Conservation (phyloP, 2,329 filamentous ascomycete genomes). For the Aspergillus sp. region DNA sequence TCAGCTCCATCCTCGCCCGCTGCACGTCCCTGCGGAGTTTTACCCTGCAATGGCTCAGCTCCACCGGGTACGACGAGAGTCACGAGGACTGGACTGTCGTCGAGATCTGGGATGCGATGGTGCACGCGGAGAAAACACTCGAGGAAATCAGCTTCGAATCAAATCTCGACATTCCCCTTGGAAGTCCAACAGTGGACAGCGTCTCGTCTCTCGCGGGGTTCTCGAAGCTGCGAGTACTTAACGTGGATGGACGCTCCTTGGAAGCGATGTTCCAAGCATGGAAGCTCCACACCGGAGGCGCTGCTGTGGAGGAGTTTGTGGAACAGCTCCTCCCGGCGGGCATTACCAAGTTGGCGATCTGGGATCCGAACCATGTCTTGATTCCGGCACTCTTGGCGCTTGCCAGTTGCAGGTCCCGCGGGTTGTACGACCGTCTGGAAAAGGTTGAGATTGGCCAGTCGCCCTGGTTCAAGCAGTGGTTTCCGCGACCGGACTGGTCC, state of each 20-base stretch:
- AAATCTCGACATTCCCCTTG: not conserved
- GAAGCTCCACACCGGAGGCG: not conserved
- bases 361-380: not conserved
- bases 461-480: not conserved
- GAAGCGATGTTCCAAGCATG: constrained; percentile 4
- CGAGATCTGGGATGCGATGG: constrained; percentile 2
- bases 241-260: not conserved
- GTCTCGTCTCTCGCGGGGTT: not conserved
- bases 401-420: not conserved
- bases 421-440: not conserved
- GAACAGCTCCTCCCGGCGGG: not conserved
- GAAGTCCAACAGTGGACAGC: not conserved
- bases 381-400: constrained; percentile 1
- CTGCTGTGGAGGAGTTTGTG: not conserved
- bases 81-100: constrained; percentile 3
- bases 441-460: not conserved
- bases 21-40: not conserved
- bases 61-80: constrained; percentile 5
- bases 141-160: constrained; percentile 6
- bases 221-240: not conserved
- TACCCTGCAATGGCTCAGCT: not conserved
- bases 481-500: not conserved
- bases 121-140: not conserved
- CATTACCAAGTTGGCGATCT: not conserved
- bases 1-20: not conserved